Percentiles rank a stretch among this genome's conserved stretches.
Evolutionary conservation across 1,284 basidiomycete genomes (phyloP).

Genomic region (Erythrobasidium hasegawianum): DNA sequence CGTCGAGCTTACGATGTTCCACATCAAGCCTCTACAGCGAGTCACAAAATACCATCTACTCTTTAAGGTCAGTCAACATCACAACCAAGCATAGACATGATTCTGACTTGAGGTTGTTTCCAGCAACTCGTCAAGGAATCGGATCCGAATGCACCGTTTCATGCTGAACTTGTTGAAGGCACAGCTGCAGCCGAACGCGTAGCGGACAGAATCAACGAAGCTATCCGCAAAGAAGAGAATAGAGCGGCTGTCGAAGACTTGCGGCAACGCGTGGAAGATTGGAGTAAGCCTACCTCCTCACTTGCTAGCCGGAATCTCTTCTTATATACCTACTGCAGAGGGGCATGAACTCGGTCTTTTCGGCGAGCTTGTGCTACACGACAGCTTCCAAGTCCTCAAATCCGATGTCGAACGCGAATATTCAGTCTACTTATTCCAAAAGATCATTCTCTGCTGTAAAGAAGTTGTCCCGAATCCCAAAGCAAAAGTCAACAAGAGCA

Average conservation of each 20-base stretch:
- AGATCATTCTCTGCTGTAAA: conserved; percentile 98
- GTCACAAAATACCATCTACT: conserved; percentile 72
- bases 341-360: conserved; percentile 93
- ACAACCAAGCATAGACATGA: too few species aligned
- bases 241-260: conserved; percentile 81
- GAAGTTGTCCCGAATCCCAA: conserved; percentile 58
- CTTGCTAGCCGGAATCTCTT: too few species aligned
- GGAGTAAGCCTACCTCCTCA: conserved; percentile 58
- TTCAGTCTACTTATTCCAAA: conserved; percentile 97
- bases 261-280: conserved; percentile 88
- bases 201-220: conserved; percentile 94
- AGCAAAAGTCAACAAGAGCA: conserved; percentile 50
- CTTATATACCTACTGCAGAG: conserved; percentile 49
- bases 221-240: conserved; percentile 76
- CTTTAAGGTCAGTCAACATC: too few species aligned
- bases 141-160: conserved; percentile 60
- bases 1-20: conserved; percentile 75
- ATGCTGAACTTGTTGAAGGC: conserved; percentile 77
- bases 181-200: conserved; percentile 84
- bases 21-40: conserved; percentile 73
- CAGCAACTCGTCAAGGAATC: conserved; percentile 63
- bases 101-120: too few species aligned
- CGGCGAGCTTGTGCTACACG: conserved; percentile 86
- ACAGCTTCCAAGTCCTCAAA: conserved; percentile 93
- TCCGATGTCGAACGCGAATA: conserved; percentile 95